phyloP scores from a whole-genome alignment of 2,329 filamentous ascomycete genomes.

The Trichoderma lentiforme region DNA sequence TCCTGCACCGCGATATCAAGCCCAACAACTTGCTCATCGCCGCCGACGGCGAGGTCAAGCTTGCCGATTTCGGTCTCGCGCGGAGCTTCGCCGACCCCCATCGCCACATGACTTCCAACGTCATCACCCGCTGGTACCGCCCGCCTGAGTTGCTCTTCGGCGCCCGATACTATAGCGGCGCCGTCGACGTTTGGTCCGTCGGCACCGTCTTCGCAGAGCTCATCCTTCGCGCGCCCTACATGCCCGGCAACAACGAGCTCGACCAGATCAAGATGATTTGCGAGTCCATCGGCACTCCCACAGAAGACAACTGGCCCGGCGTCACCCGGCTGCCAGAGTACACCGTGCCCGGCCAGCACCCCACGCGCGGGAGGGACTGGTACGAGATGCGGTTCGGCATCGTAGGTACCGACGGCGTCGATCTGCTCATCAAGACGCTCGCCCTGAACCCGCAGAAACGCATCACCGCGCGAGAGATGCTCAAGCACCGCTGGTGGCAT shows the following conservation, averaged over 20 bases:
- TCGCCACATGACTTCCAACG: slow-evolving; percentile 83
- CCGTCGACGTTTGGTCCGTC: slow-evolving; percentile 92
- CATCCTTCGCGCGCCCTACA: slow-evolving; percentile 74
- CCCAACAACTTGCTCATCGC: slow-evolving; percentile 97
- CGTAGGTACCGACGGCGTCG: slow-evolving; percentile 77
- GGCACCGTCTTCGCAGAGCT: slow-evolving; percentile 93
- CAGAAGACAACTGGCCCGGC: slow-evolving; percentile 92
- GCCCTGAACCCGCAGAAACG: slow-evolving; percentile 82
- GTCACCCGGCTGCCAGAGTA: slow-evolving; percentile 79
- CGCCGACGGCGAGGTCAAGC: slow-evolving; percentile 86
- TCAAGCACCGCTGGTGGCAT: slow-evolving; percentile 84
- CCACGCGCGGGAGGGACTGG: slow-evolving; percentile 64
- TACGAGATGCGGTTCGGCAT: slow-evolving; percentile 77
- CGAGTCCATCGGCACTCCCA: slow-evolving; percentile 82
- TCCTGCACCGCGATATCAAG: slow-evolving; percentile 97
- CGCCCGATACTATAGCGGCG: slow-evolving; percentile 81
- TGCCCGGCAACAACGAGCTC: slow-evolving; percentile 80
- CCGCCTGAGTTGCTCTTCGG: slow-evolving; percentile 92
- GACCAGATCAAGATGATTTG: slow-evolving; percentile 83
- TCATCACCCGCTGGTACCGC: slow-evolving; percentile 96
- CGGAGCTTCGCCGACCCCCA: slow-evolving; percentile 86
- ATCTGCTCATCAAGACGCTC: slow-evolving; percentile 82
- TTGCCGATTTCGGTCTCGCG: slow-evolving; percentile 96
- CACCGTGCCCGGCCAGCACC: slow-evolving; percentile 62
- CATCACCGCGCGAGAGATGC: slow-evolving; percentile 70